Base-by-base conservation (phyloP, 2,329 filamentous ascomycete genomes). In the Amauroascus niger region DNA sequence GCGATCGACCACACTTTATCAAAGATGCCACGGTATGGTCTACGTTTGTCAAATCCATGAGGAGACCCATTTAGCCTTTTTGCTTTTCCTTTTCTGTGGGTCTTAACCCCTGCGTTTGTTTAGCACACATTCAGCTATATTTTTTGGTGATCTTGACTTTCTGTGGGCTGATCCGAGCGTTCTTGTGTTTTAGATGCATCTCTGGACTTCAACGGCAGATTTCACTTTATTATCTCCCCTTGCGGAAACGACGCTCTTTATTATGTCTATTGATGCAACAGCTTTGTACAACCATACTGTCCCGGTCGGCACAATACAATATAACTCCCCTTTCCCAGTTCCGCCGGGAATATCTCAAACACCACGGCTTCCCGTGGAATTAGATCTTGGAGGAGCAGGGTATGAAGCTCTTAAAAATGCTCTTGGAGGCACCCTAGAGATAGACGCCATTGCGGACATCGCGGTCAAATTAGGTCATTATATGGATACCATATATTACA, bases 221-320 rank as follows among this genome's bases (percentile, higher is more conserved):
- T 96, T 98, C 68, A 83, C 80, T 0, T 77, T 97, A 20, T 77
- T 83, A 37, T 96, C 90, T 0, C 93, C 93, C 0, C 74, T 97
- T 7, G 71, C 75, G 39, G 74, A 82, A 55, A 86, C 86, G 49
- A 88, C 82, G 0, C 70, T 97, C 16, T 86, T 82, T 61, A 79
- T 98, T 58, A 87, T 88, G 35, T 78, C 76, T 49, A 79, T 97
- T 62, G 85, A 95, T 63, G 91, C 91, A 6, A 88, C 85, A 1
- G 89, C 93, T 0, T 85, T 82, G 57, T 94, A 95, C 68, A 88
- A 95, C 58, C 80, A 86, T 57, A 86, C 83, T 7, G 82, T 91
- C 50, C 79, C 82, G 1, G 76, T 95, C 0, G 93, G 90, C 1
- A 79, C 76, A 24, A 96, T 97, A 55, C 61, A 84, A 22, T 88